phyloP scores from a whole-genome alignment of 495 filamentous ascomycete genomes.

The Parathielavia hyrcaniae region DNA sequence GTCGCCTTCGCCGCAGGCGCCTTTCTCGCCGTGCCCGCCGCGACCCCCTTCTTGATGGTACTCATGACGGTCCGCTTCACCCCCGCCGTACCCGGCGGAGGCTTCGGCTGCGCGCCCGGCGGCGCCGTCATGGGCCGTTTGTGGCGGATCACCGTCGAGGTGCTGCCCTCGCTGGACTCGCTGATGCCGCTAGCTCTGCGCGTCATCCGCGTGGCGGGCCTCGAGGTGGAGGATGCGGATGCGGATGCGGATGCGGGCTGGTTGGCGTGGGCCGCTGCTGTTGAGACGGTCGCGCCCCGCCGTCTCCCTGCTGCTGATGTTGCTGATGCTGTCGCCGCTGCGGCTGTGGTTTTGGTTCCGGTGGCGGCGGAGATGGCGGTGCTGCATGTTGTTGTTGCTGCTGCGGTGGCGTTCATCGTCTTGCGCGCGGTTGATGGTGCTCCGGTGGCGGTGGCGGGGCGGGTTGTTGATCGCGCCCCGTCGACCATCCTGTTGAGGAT shows the following conservation, averaged over 20 bases:
- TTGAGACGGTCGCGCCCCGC: slow-evolving; percentile 29
- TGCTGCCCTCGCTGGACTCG: slow-evolving; percentile 47
- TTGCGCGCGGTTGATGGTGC: not conserved
- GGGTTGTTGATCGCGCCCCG: slow-evolving; percentile 44
- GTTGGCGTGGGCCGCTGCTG: slow-evolving; percentile 12
- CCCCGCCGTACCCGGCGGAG: slow-evolving; percentile 23
- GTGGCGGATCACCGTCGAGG: slow-evolving; percentile 40
- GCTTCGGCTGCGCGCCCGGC: slow-evolving; percentile 13
- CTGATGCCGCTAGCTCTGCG: slow-evolving; percentile 44
- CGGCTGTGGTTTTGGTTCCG: slow-evolving; percentile 22
- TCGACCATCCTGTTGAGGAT: slow-evolving; percentile 57
- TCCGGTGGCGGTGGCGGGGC: slow-evolving; percentile 34
- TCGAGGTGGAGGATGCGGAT: slow-evolving; percentile 23
- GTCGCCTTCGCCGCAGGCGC: slow-evolving; percentile 33
- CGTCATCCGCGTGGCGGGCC: slow-evolving; percentile 36
- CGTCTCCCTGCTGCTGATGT: slow-evolving; percentile 20
- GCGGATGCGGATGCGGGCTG: too few species aligned
- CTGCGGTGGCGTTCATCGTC: not conserved
- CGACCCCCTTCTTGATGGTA: slow-evolving; percentile 39
- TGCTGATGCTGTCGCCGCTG: slow-evolving; percentile 7
- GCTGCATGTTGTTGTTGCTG: slow-evolving; percentile 40
- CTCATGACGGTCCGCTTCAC: slow-evolving; percentile 38
- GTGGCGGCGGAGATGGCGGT: slow-evolving; percentile 42
- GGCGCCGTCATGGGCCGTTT: slow-evolving; percentile 38
- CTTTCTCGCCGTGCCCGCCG: slow-evolving; percentile 35